Conservation (phyloP, 1,139 yeast genomes). For the Suhomyces taliae region DNA sequence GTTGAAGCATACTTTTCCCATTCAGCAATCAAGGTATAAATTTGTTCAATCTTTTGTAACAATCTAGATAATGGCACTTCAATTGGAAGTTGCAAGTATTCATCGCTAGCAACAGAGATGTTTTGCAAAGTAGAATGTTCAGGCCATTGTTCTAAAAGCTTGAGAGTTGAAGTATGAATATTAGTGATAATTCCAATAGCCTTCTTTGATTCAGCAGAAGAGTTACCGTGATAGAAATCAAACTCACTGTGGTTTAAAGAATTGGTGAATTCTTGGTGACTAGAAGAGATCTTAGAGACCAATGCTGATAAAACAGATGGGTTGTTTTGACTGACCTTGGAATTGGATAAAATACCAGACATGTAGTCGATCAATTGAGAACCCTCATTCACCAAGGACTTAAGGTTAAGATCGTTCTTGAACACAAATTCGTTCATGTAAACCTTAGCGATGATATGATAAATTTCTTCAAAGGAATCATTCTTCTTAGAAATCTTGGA, state of each 20-base stretch:
- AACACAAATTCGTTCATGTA: slow-evolving; percentile 31
- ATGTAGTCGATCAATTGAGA: slow-evolving; percentile 31
- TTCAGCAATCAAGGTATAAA: slow-evolving; percentile 76
- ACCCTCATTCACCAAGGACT: slow-evolving; percentile 44
- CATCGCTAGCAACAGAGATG: slow-evolving; percentile 63
- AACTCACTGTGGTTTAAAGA: slow-evolving; percentile 22
- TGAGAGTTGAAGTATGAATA: slow-evolving; percentile 46
- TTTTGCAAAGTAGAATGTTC: slow-evolving; percentile 89
- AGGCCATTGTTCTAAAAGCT: slow-evolving; percentile 78
- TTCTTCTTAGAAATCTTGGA: slow-evolving; percentile 13
- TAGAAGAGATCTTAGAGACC: slow-evolving; percentile 36
- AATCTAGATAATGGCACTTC: slow-evolving; percentile 74
- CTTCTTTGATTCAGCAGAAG: slow-evolving; percentile 57
- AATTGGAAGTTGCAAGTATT: slow-evolving; percentile 62
- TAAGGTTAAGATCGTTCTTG: slow-evolving; percentile 17
- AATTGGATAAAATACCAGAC: slow-evolving; percentile 18
- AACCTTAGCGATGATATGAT: slow-evolving; percentile 28
- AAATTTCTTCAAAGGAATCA: slow-evolving; percentile 29
- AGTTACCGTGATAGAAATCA: slow-evolving; percentile 72
- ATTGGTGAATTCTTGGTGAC: slow-evolving; percentile 21
- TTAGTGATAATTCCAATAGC: slow-evolving; percentile 56
- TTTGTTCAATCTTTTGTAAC: slow-evolving; percentile 82
- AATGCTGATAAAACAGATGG: slow-evolving; percentile 45
- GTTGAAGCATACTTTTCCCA: slow-evolving; percentile 94
- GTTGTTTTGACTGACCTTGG: slow-evolving; percentile 23